phyloP scores from a whole-genome alignment of 225 moss, liverwort and hornwort genomes.

The Antitrichia curtipendula region DNA sequence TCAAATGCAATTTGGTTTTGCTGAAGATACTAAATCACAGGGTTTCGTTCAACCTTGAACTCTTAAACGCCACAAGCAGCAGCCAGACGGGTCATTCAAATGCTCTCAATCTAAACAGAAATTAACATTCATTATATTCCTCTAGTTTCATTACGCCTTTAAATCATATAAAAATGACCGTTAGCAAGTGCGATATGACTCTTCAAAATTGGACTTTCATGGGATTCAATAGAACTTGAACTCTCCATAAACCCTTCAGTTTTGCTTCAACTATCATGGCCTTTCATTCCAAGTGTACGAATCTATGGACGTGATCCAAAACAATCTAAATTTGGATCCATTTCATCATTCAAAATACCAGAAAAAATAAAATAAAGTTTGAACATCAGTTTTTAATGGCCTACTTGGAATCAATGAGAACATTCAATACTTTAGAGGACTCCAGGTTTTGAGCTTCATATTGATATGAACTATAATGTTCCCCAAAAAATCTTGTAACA shows the following conservation, averaged over 20 bases:
- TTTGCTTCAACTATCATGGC: neutral
- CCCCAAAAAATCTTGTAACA: neutral
- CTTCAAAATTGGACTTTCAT: neutral
- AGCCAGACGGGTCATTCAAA: neutral
- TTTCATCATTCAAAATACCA: neutral
- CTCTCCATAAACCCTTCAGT: neutral
- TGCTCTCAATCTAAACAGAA: neutral
- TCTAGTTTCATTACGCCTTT: neutral
- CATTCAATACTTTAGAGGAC: too few relatives aligned
- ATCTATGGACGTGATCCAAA: neutral
- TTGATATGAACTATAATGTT: neutral
- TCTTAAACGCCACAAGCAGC: neutral
- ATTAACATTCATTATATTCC: neutral
- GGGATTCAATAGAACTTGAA: neutral
- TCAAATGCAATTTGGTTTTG: neutral
- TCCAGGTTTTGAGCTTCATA: neutral
- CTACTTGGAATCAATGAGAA: neutral
- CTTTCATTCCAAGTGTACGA: neutral
- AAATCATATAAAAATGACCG: neutral
- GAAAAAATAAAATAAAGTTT: neutral
- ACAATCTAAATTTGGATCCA: neutral
- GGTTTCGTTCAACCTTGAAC: neutral
- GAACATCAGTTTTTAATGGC: neutral
- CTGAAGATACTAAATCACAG: neutral
- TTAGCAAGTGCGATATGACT: neutral